Evolutionary conservation across 768 basidiomycete genomes (phyloP), one percentile per base, ranked within the genome.

Genomic region (Clitopilus hobsonii): DNA sequence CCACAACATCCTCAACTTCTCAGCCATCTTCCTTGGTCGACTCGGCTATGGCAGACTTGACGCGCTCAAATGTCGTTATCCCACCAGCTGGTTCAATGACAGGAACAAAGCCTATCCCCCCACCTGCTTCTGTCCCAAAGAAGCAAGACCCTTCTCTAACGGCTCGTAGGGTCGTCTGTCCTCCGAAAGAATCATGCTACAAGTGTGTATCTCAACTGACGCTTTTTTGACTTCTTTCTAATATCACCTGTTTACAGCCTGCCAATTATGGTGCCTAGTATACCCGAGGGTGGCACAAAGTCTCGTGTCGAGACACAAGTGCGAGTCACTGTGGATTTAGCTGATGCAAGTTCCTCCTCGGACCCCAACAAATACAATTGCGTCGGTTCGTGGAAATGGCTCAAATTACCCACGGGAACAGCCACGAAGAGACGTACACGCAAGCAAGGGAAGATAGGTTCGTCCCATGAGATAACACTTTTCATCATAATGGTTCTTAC

Each of bases 291-390:
- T 41, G 94, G 93, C 23, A 86, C 93, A 13, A 95, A 96, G 70
- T 93, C 90, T 48, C 83, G 94, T 28, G 94, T 96, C n/a, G 94
- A 96, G 69, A 96, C 94, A 2, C 94, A 96, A 75, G 86, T 96
- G 49, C 85, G 93, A 65, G 82, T 95, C 36, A 83, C 86, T 2
- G 76, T 96, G 32, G 89, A 93, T 64, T 75, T 92, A 49, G 88
- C 88, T 4, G 83, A 88, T 61, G 76, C 84, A 22, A 85, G 78
- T 61, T 81, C 85, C 4, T 77, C 81, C 1, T 75, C 77, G 6
- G 82, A 89, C 58, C 80, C 81, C 5, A 68, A 69, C 63, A 84
- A 81, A 59, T 91, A 91, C 61, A 86, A 90, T 61, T 82, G 84
- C 32, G 82, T 96, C 14, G 93, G 91, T n/a, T 88, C 85, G 5